A percentile compares a stretch with the other conserved stretches of the same genome.
Conservation (phyloP, 2,329 filamentous ascomycete genomes). For the Nothophoma quercina region DNA sequence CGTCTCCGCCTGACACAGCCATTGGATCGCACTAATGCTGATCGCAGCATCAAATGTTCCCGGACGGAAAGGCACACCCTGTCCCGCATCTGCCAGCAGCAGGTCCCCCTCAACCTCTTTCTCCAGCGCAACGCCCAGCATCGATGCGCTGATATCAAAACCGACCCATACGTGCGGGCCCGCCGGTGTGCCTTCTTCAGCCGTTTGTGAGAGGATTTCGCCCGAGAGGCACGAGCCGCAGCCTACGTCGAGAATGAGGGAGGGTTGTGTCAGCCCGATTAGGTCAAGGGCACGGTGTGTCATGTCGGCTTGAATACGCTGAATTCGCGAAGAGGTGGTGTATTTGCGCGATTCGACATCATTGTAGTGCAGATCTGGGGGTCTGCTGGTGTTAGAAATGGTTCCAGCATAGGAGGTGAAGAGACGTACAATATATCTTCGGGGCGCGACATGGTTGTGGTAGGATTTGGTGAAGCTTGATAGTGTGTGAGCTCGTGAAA, state of each 20-base stretch:
- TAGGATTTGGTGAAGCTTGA: background rate
- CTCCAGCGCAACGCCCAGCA: conserved; percentile 94
- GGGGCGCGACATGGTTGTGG: conserved; percentile 85
- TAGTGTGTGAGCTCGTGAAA: too few relatives aligned
- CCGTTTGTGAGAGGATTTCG: conserved; percentile 83
- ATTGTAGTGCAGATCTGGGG: conserved; percentile 97
- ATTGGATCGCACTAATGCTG: conserved; percentile 95
- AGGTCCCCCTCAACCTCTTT: conserved; percentile 92
- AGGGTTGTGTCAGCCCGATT: conserved; percentile 79
- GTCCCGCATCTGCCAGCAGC: conserved; percentile 93
- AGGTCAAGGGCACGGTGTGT: conserved; percentile 91
- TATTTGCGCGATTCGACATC: conserved; percentile 96
- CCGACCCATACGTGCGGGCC: conserved; percentile 96
- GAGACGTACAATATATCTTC: conserved; percentile 84
- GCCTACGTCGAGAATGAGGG: conserved; percentile 93
- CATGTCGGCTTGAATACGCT: conserved; percentile 94
- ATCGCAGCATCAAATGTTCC: conserved; percentile 95
- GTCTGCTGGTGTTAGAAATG: conserved; percentile 61
- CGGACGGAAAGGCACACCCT: conserved; percentile 91
- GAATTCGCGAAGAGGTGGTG: conserved; percentile 93
- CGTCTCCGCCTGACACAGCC: conserved; percentile 95
- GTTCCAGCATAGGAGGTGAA: conserved; percentile 14
- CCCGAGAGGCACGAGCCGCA: conserved; percentile 94
- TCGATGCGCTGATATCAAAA: conserved; percentile 93
- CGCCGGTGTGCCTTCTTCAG: conserved; percentile 67